phyloP scores from a whole-genome alignment of 2,329 filamentous ascomycete species.

The Triangularia setosa region DNA sequence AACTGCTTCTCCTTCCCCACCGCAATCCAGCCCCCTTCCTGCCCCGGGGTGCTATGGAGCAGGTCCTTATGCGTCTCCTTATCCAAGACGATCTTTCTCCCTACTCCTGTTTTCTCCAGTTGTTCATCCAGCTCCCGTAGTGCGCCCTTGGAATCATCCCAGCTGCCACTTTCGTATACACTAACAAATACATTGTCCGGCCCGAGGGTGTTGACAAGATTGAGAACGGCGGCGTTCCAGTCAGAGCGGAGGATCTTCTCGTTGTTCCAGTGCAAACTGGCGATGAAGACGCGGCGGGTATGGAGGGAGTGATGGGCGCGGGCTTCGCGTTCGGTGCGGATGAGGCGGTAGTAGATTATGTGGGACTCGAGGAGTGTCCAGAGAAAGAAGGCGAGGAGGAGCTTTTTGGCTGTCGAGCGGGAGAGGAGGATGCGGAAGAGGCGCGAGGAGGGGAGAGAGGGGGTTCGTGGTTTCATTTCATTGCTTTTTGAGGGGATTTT shows the following conservation, averaged over 20 bases:
- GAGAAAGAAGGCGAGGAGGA: constrained; percentile 19
- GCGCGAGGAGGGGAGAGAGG: constrained; percentile 14
- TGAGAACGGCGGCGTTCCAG: constrained; percentile 57
- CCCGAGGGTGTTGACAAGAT: constrained; percentile 54
- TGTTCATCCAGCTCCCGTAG: constrained; percentile 52
- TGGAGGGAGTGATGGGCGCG: constrained; percentile 6
- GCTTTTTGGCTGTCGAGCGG: constrained; percentile 20
- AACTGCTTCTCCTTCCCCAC: constrained; percentile 51
- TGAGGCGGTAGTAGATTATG: constrained; percentile 23
- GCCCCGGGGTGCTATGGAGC: constrained; percentile 34
- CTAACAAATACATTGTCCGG: constrained; percentile 61
- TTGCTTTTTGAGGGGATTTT: not conserved
- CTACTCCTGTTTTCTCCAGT: constrained; percentile 48
- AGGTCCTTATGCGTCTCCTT: constrained; percentile 50
- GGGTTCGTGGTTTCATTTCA: not conserved
- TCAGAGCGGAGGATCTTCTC: constrained; percentile 54
- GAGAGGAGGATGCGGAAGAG: constrained; percentile 19
- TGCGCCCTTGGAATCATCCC: constrained; percentile 62
- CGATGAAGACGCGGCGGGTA: constrained; percentile 52
- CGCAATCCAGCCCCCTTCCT: constrained; percentile 55
- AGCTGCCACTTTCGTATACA: constrained; percentile 64
- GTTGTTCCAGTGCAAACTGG: constrained; percentile 65
- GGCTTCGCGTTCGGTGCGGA: constrained; percentile 19
- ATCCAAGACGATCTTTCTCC: constrained; percentile 55
- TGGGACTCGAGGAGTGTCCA: constrained; percentile 26